Evolutionary conservation across 2,329 filamentous ascomycete genomes (phyloP).

Genomic region (Aureobasidium pullulans): DNA sequence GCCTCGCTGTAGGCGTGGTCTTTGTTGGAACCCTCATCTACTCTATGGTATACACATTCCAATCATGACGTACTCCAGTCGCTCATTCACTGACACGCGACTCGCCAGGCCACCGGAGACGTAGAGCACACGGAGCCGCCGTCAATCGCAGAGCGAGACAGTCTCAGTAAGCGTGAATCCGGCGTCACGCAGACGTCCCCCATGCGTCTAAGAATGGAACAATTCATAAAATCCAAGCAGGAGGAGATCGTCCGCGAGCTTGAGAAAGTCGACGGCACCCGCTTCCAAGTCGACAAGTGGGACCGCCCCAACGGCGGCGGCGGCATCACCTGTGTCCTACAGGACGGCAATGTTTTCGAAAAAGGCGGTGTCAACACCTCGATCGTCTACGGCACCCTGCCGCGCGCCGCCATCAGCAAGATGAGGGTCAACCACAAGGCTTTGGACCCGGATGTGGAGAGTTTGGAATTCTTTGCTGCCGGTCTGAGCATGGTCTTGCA

Average conservation of each 20-base stretch:
- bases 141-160: conserved; percentile 78
- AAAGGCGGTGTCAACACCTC: conserved; percentile 95
- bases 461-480: conserved; percentile 89
- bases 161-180: conserved; percentile 68
- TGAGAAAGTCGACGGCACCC: conserved; percentile 72
- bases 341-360: conserved; percentile 95
- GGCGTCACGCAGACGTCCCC: conserved; percentile 71
- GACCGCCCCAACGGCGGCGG: conserved; percentile 80
- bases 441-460: conserved; percentile 69
- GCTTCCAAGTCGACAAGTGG: conserved; percentile 83
- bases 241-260: conserved; percentile 77
- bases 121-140: conserved; percentile 49
- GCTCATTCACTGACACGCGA: background rate
- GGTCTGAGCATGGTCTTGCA: conserved; percentile 90
- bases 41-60: conserved; percentile 45
- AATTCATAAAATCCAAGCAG: conserved; percentile 90
- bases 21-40: conserved; percentile 49
- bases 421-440: conserved; percentile 96
- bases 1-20: conserved; percentile 41
- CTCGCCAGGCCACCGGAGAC: conserved; percentile 30
- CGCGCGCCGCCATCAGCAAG: conserved; percentile 77
- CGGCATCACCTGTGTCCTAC: conserved; percentile 87
- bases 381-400: conserved; percentile 86
- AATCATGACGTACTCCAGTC: background rate
- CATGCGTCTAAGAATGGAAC: conserved; percentile 97